Evolutionary conservation across 140 eudicot species (phyloP), one percentile per base, ranked within the genome.

Genomic region (Oenanthe javanica): DNA sequence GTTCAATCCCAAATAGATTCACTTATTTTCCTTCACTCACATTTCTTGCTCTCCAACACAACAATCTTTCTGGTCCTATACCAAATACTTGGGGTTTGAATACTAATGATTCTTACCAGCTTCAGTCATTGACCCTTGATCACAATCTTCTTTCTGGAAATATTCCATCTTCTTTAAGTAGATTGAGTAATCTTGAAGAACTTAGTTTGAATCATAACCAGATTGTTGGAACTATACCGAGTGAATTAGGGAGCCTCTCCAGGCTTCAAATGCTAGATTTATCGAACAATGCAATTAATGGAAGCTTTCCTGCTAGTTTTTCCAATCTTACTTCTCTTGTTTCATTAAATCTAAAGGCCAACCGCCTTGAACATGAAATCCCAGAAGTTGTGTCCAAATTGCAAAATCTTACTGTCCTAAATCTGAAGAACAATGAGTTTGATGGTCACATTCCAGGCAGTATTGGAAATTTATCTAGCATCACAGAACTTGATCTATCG

Each of bases 41-140:
- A 13, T 91, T 89, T 82, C 90, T 92, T 72, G 93, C 97, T 57
- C 87, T 95, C 48, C 82, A 92, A 51, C 95, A 90, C 77, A 95
- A 95, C 77, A 95, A 92, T 80, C 89, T 95, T 38, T 92, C 99
- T 13, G 96, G 94, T 59, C 79, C 89, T 1, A 84, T 94, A 64
- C 98, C 98, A 21, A 78, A 87, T 87, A 50, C 89, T 38, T 93
- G 97, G 97, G 84, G 89, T 51, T 46, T 49, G 6, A 23, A 21
- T 8, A 25, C 42, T 8, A 73, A 75, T 10, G 15, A 49, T 15
- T 76, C 82, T 59, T 83, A 75, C 73, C 85, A 84, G 49, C 93
- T 94, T 67, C 82, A 63, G 25, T 84, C 85, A 76, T 79, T 92
- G 81, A 82, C 93, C 59, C 91, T 94, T 82, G 90, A 92, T 81